Percentiles rank a stretch among this genome's conserved stretches.
phyloP scores from a whole-genome alignment of 192 early-diverging fungal genomes.

The Umbelopsis sp. region DNA sequence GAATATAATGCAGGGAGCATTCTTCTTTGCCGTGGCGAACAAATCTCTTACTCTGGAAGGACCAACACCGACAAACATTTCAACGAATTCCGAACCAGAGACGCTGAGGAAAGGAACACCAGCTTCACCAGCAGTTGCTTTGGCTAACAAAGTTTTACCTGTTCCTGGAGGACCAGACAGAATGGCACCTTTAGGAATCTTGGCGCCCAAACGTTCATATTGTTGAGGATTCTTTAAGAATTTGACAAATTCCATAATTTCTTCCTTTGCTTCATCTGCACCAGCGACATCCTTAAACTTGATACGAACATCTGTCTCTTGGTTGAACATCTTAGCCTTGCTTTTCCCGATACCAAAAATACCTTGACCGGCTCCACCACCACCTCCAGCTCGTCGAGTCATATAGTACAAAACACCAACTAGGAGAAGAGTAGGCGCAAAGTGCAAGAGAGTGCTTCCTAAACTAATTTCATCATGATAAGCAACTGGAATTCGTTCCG shows the following conservation, averaged over 20 bases:
- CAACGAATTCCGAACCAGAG: conserved; percentile 98
- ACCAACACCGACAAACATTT: conserved; percentile 99
- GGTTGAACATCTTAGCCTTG: conserved; percentile 92
- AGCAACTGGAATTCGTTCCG: conserved; percentile 90
- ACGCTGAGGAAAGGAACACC: conserved; percentile 95
- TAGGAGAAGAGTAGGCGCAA: conserved; percentile 90
- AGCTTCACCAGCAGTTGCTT: conserved; percentile 98
- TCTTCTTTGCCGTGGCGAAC: conserved; percentile 95
- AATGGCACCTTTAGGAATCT: conserved; percentile 97
- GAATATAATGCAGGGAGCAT: conserved; percentile 97
- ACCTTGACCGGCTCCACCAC: conserved; percentile 60
- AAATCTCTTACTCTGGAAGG: conserved; percentile 89
- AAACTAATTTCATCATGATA: conserved; percentile 81
- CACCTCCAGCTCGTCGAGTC: conserved; percentile 71
- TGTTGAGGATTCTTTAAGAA: conserved; percentile 91
- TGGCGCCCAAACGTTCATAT: conserved; percentile 94
- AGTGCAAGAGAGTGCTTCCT: conserved; percentile 77
- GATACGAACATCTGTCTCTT: conserved; percentile 90
- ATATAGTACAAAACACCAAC: conserved; percentile 87
- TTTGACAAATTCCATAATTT: conserved; percentile 99
- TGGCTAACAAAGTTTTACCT: conserved; percentile 96
- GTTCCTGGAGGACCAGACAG: conserved; percentile 89
- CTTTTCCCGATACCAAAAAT: conserved; percentile 96
- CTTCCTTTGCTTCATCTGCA: conserved; percentile 97
- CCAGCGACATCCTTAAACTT: conserved; percentile 99